Conservation (phyloP, 208 protist species). For the Herpetomonas tarakana region DNA sequence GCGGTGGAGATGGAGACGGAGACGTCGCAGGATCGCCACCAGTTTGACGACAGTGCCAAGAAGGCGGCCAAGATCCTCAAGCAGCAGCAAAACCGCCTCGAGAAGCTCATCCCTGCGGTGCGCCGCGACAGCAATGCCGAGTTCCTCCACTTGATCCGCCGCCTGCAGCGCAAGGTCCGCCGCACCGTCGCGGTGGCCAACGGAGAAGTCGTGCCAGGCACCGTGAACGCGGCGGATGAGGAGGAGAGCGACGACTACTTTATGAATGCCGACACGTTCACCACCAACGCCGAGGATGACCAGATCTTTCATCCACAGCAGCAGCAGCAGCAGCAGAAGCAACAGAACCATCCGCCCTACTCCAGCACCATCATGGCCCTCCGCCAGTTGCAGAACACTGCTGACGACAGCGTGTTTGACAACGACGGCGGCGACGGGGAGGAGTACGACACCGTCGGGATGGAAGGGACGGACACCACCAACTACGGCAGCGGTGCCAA, state of each 20-base stretch:
- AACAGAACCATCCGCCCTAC: neutral
- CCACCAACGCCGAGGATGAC: constrained; percentile 1
- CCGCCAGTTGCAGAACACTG: constrained; percentile 54
- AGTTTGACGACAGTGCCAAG: constrained; percentile 65
- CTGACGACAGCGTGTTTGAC: constrained; percentile 74
- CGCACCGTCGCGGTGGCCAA: constrained; percentile 39
- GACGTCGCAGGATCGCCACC: constrained; percentile 57
- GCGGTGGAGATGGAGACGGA: constrained; percentile 68
- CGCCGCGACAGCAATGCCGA: constrained; percentile 45
- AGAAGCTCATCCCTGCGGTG: constrained; percentile 44
- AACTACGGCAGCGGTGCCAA: constrained; percentile 8
- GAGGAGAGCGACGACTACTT: constrained; percentile 16
- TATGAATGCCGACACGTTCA: neutral
- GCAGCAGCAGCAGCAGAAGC: constrained; percentile 6
- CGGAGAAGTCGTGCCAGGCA: constrained; percentile 38
- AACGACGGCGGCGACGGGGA: constrained; percentile 11
- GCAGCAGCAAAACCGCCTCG: constrained; percentile 53
- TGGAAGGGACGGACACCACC: constrained; percentile 3
- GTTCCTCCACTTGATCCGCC: constrained; percentile 69
- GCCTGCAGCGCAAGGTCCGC: constrained; percentile 51
- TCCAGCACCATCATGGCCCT: constrained; percentile 27
- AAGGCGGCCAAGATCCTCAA: constrained; percentile 60
- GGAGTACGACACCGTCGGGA: neutral
- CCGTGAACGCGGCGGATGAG: constrained; percentile 7
- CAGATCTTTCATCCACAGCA: constrained; percentile 5